phyloP scores from a whole-genome alignment of 257 asterid species.

The Primulina huaijiensis region DNA sequence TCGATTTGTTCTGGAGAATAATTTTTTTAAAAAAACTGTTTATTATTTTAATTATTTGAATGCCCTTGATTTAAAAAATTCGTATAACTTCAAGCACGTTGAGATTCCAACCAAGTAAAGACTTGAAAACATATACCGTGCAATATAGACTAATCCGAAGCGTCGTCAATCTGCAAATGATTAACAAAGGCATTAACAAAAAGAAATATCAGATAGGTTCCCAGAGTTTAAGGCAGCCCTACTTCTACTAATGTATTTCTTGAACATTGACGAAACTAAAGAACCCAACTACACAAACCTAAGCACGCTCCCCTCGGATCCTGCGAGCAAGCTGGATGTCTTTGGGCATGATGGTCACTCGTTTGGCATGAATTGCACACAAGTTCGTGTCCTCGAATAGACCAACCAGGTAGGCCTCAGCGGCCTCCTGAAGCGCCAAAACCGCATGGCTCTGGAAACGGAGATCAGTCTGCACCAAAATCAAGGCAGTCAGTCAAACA shows the following conservation, averaged over 20 bases:
- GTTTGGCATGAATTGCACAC: slow-evolving; percentile 22
- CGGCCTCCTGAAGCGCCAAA: slow-evolving; percentile 21
- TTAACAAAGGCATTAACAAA: neutral
- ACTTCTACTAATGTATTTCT: neutral
- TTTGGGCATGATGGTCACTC: slow-evolving; percentile 22
- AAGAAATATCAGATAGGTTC: too few species aligned
- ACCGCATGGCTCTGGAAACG: slow-evolving; percentile 24
- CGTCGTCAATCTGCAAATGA: too few species aligned
- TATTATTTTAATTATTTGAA: too few species aligned
- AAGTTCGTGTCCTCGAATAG: slow-evolving; percentile 21
- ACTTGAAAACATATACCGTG: too few species aligned
- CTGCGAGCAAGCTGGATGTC: slow-evolving; percentile 24
- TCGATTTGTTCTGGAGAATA: too few species aligned
- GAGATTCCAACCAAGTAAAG: too few species aligned
- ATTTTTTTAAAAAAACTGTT: too few species aligned
- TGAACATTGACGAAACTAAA: neutral
- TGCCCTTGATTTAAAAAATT: too few species aligned
- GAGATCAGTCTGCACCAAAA: slow-evolving; percentile 16
- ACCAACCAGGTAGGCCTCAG: slow-evolving; percentile 23
- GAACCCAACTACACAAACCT: neutral
- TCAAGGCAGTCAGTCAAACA: neutral
- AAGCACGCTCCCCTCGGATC: slow-evolving; percentile 23
- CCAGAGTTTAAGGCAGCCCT: neutral
- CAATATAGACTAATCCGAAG: too few species aligned
- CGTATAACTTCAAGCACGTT: too few species aligned